phyloP scores from a whole-genome alignment of 192 early-diverging fungal species.

The Martensiomyces pterosporus region DNA sequence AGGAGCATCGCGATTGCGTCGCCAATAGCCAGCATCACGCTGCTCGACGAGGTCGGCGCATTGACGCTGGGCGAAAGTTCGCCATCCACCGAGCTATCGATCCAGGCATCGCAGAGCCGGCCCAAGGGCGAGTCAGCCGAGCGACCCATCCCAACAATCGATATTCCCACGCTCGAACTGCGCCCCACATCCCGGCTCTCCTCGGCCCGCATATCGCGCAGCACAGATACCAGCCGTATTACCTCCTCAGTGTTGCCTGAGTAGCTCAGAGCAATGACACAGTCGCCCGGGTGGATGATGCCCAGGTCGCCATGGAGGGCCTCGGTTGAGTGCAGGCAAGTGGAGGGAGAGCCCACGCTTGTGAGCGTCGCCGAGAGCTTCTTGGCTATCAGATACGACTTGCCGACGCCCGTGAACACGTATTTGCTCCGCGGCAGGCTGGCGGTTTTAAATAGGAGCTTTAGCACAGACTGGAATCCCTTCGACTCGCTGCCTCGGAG shows the following conservation, averaged over 20 bases:
- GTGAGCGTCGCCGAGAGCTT: slow-evolving; percentile 42
- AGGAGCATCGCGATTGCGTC: slow-evolving; percentile 33
- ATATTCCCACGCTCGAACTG: slow-evolving; percentile 1
- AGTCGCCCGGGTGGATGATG: slow-evolving; percentile 16
- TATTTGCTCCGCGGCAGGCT: slow-evolving; percentile 10
- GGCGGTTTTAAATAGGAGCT: slow-evolving; percentile 7
- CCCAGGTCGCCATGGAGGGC: slow-evolving; percentile 42
- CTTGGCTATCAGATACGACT: slow-evolving; percentile 30
- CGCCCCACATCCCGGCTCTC: neutral
- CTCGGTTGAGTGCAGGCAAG: slow-evolving; percentile 37
- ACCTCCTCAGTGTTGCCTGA: slow-evolving; percentile 37
- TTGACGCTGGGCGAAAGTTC: slow-evolving; percentile 21
- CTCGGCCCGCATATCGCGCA: slow-evolving; percentile 1
- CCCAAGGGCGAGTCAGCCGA: slow-evolving; percentile 17
- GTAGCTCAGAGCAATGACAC: slow-evolving; percentile 36
- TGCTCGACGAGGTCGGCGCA: slow-evolving; percentile 31
- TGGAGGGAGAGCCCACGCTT: slow-evolving; percentile 26
- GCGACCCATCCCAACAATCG: slow-evolving; percentile 29
- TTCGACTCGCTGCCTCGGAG: slow-evolving; percentile 6
- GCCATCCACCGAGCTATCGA: slow-evolving; percentile 15
- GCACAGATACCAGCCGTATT: slow-evolving; percentile 5
- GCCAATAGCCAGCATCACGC: slow-evolving; percentile 35
- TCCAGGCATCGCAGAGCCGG: slow-evolving; percentile 37
- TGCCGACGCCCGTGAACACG: slow-evolving; percentile 38
- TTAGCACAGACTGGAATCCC: slow-evolving; percentile 14